Evolutionary conservation across 352 stramenopile species (phyloP).

Genomic region (Phytophthora europaea): DNA sequence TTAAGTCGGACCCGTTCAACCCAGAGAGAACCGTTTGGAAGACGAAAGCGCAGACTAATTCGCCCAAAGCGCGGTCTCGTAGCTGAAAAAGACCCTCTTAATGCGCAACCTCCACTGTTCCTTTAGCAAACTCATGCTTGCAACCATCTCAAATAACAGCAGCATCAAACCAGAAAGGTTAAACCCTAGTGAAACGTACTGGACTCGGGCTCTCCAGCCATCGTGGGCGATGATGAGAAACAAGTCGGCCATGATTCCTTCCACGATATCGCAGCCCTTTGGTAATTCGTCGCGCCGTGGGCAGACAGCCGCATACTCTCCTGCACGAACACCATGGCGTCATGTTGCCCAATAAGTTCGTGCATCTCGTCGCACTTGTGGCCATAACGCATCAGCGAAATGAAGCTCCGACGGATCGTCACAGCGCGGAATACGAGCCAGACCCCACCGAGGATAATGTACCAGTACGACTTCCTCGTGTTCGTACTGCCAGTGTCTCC

Average conservation of each 20-base stretch:
- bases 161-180: constrained; percentile 26
- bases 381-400: constrained; percentile 10
- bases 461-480: constrained; percentile 12
- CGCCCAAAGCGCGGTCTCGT: constrained; percentile 18
- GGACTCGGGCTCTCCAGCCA: constrained; percentile 2
- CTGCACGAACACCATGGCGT: constrained; percentile 24
- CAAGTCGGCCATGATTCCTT: constrained; percentile 21
- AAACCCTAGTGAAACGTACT: constrained; percentile 28
- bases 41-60: neutral
- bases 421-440: constrained; percentile 12
- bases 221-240: constrained; percentile 24
- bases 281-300: constrained; percentile 4
- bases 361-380: constrained; percentile 13
- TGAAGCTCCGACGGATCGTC: constrained; percentile 12
- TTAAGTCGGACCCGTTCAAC: constrained; percentile 10
- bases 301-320: constrained; percentile 12
- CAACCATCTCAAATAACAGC: constrained; percentile 29
- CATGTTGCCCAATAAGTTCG: constrained; percentile 7
- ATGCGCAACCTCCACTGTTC: neutral
- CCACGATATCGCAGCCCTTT: constrained; percentile 19
- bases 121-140: neutral
- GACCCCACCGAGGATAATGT: neutral
- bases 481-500: constrained; percentile 10
- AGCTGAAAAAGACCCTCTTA: constrained; percentile 19
- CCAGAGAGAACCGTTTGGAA: constrained; percentile 14